Percentiles rank a stretch among this genome's conserved stretches.
Evolutionary conservation across 768 basidiomycete genomes (phyloP).

Genomic region (Rubroboletus satanas): DNA sequence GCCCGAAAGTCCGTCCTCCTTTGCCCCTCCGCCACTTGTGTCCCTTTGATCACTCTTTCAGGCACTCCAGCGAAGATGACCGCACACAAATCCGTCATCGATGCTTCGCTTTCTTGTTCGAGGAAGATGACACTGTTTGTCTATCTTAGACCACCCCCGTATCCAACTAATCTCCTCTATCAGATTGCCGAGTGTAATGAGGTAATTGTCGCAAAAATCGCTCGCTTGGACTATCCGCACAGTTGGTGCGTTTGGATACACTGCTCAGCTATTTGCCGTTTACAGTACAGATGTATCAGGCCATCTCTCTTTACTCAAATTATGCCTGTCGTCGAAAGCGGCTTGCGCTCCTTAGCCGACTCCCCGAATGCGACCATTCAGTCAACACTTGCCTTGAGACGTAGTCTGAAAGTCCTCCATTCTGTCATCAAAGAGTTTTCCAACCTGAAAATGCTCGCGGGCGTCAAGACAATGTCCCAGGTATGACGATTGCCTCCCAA

Average conservation of each 20-base stretch:
- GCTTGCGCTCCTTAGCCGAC: conserved; percentile 48
- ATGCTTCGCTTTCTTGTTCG: conserved; percentile 65
- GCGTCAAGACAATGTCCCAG: conserved; percentile 61
- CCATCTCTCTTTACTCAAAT: conserved; percentile 37
- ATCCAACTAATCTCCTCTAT: neutral
- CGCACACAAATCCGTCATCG: conserved; percentile 60
- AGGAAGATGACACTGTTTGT: conserved; percentile 69
- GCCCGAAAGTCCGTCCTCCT: conserved; percentile 57
- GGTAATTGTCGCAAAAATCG: conserved; percentile 69
- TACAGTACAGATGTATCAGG: conserved; percentile 12
- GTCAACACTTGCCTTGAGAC: conserved; percentile 49
- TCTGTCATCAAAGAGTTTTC: conserved; percentile 67
- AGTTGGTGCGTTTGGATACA: conserved; percentile 51
- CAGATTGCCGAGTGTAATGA: conserved; percentile 77
- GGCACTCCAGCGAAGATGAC: conserved; percentile 67
- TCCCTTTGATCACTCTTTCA: conserved; percentile 30
- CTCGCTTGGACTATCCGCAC: conserved; percentile 70
- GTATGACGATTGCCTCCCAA: conserved; percentile 34
- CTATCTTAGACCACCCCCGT: conserved; percentile 13
- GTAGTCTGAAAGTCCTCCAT: conserved; percentile 62
- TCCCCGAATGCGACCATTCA: conserved; percentile 39
- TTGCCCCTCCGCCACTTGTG: neutral
- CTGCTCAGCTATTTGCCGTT: neutral
- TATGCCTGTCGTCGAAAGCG: conserved; percentile 49
- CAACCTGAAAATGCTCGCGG: conserved; percentile 64